These are phyloP conservation scores for Leucoagaricus sp. DNA, from an alignment of 1,284 basidiomycete genomes.

Conservation along the genomic window DNA sequence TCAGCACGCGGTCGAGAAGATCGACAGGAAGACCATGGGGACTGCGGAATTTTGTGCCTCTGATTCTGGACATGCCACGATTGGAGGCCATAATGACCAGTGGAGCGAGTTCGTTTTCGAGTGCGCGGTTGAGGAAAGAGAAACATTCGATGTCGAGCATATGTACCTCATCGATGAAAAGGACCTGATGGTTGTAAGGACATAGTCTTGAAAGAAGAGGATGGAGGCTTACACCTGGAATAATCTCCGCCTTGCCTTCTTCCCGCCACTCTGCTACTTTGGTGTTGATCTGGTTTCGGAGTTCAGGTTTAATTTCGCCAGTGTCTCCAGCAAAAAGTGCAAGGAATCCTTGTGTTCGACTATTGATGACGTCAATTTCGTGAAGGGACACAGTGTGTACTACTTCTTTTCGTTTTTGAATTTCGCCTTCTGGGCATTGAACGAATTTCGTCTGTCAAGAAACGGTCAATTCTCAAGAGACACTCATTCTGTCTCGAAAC, in stretches of 20 bases:
- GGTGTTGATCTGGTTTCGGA: constrained; percentile 94
- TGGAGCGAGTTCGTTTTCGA: constrained; percentile 92
- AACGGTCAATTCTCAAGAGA: constrained; percentile 3
- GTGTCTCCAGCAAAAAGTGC: constrained; percentile 88
- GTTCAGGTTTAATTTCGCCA: constrained; percentile 97
- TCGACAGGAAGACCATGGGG: constrained; percentile 97
- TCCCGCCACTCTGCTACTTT: constrained; percentile 99
- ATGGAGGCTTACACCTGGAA: constrained; percentile 80
- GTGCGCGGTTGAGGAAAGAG: constrained; percentile 95
- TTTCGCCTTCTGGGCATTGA: constrained; percentile 96
- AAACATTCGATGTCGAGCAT: constrained; percentile 99
- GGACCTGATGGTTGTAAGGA: constrained; percentile 51
- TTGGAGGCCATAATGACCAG: constrained; percentile 99
- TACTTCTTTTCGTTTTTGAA: constrained; percentile 96
- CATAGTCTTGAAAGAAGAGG: constrained; percentile 14
- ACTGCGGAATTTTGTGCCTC: constrained; percentile 92
- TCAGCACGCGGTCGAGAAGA: constrained; percentile 92
- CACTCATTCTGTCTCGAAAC: neutral
- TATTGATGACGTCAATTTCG: constrained; percentile 99
- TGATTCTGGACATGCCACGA: constrained; percentile 91
- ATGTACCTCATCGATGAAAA: constrained; percentile 96
- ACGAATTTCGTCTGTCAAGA: constrained; percentile 88
- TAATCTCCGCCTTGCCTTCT: constrained; percentile 98
- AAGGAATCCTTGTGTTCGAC: constrained; percentile 90
- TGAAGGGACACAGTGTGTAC: constrained; percentile 97